These are phyloP conservation scores for Chalciporus sphaerocephalus DNA, from an alignment of 768 basidiomycete genomes.

Conservation along the genomic window DNA sequence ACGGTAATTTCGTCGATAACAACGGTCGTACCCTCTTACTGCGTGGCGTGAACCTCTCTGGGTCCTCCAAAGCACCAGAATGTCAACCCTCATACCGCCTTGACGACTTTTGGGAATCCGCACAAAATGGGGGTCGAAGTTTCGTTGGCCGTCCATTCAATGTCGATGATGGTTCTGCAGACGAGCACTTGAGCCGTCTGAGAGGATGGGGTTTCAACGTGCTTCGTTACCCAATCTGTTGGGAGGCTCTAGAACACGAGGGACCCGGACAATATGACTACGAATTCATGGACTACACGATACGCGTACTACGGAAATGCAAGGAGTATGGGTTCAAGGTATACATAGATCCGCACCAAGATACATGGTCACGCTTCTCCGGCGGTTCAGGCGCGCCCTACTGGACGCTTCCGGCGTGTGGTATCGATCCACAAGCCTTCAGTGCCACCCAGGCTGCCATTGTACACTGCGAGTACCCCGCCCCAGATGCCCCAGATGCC, in stretches of 20 bases:
- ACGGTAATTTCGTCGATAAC: constrained; percentile 69
- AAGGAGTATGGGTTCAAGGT: constrained; percentile 89
- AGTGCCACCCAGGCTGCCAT: constrained; percentile 83
- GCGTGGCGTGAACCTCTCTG: constrained; percentile 93
- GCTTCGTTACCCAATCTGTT: constrained; percentile 78
- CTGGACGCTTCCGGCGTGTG: constrained; percentile 90
- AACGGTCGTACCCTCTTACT: constrained; percentile 74
- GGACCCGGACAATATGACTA: constrained; percentile 91
- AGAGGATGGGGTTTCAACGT: constrained; percentile 93
- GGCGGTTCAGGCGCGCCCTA: constrained; percentile 93
- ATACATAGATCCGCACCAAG: constrained; percentile 96
- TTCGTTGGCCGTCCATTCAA: constrained; percentile 79
- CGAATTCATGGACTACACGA: constrained; percentile 88
- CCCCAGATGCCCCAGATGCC: constrained; percentile 57
- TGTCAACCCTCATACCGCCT: constrained; percentile 62
- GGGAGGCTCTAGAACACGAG: constrained; percentile 91
- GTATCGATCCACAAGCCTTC: constrained; percentile 81
- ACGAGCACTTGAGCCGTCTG: constrained; percentile 81
- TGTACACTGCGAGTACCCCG: constrained; percentile 81
- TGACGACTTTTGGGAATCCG: constrained; percentile 79
- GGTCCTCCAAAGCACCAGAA: constrained; percentile 80
- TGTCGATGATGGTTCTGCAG: constrained; percentile 79
- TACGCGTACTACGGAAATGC: constrained; percentile 83
- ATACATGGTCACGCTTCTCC: constrained; percentile 94
- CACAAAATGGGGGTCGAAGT: constrained; percentile 60